A percentile compares a stretch with the other conserved stretches of the same genome.
These are phyloP conservation scores for Vitis hybrid DNA, from an alignment of 177 flowering plant species.

Conservation along the genomic window DNA sequence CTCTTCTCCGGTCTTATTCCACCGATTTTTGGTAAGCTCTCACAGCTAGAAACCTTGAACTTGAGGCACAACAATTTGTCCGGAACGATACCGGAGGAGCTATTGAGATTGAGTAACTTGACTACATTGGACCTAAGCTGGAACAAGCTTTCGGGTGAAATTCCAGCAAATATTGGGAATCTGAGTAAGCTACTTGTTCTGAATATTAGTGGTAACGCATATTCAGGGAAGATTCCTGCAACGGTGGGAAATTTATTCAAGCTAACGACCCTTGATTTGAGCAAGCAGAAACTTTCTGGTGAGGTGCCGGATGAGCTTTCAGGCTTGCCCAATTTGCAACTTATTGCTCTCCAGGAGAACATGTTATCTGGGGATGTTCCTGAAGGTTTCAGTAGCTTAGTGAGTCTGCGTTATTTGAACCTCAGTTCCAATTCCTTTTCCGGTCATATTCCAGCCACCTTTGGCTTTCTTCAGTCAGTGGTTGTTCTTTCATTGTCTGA, in stretches of 20 bases:
- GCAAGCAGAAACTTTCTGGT: slow-evolving; percentile 61
- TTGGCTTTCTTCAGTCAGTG: slow-evolving; percentile 47
- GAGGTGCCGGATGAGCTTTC: slow-evolving; percentile 55
- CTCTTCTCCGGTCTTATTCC: slow-evolving; percentile 48
- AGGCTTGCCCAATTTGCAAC: slow-evolving; percentile 58
- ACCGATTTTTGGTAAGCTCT: slow-evolving; percentile 31
- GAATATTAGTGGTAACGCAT: slow-evolving; percentile 48
- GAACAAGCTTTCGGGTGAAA: slow-evolving; percentile 47
- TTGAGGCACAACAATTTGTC: slow-evolving; percentile 41
- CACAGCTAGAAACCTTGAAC: slow-evolving; percentile 32
- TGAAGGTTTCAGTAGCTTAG: slow-evolving; percentile 63
- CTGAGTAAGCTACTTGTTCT: slow-evolving; percentile 33
- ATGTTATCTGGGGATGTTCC: slow-evolving; percentile 50
- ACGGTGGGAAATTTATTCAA: slow-evolving; percentile 42
- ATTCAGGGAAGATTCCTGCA: slow-evolving; percentile 51
- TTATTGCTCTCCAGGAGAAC: slow-evolving; percentile 58
- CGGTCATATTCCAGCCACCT: slow-evolving; percentile 52
- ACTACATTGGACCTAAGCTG: slow-evolving; percentile 45
- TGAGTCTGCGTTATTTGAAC: slow-evolving; percentile 41
- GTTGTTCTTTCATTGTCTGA: slow-evolving; percentile 42
- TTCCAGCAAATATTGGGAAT: slow-evolving; percentile 40
- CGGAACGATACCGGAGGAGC: slow-evolving; percentile 39
- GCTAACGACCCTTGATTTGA: slow-evolving; percentile 54
- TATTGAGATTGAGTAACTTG: slow-evolving; percentile 41
- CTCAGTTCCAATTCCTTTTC: slow-evolving; percentile 49